Percentiles rank a stretch among this genome's conserved stretches.
phyloP scores from a whole-genome alignment of 2,329 filamentous ascomycete species.

The Arachnomyces sp. region DNA sequence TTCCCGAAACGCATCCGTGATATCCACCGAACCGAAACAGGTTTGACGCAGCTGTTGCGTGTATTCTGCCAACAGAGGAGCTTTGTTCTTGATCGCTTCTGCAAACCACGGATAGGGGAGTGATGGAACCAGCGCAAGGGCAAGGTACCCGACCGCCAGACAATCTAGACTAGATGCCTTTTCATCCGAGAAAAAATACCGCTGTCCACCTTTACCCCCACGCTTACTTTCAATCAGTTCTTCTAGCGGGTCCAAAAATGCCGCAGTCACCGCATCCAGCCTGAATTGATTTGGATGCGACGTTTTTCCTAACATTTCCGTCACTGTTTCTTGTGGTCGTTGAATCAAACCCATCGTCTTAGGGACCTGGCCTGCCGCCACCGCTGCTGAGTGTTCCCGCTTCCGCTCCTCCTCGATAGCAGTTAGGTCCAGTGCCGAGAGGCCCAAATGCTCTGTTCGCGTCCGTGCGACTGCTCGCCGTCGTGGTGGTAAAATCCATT shows the following conservation, averaged over 20 bases:
- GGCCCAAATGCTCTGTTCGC: slow-evolving; percentile 62
- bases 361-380: slow-evolving; percentile 32
- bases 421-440: slow-evolving; percentile 61
- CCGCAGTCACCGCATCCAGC: slow-evolving; percentile 63
- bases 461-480: slow-evolving; percentile 63
- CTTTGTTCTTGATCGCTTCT: slow-evolving; percentile 48
- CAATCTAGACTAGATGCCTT: slow-evolving; percentile 66
- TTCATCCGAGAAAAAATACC: slow-evolving; percentile 48
- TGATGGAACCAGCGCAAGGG: slow-evolving; percentile 59
- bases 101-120: slow-evolving; percentile 57
- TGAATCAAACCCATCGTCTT: slow-evolving; percentile 42
- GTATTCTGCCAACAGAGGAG: slow-evolving; percentile 38
- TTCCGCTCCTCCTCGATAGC: slow-evolving; percentile 32
- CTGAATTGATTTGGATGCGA: slow-evolving; percentile 68
- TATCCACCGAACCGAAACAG: slow-evolving; percentile 29
- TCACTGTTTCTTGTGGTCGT: slow-evolving; percentile 52
- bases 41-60: slow-evolving; percentile 31
- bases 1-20: slow-evolving; percentile 2
- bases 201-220: slow-evolving; percentile 34
- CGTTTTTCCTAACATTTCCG: slow-evolving; percentile 55
- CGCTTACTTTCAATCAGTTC: slow-evolving; percentile 41
- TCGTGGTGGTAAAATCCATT: slow-evolving; percentile 74
- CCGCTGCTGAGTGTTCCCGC: slow-evolving; percentile 31
- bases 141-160: slow-evolving; percentile 70
- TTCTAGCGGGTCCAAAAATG: slow-evolving; percentile 64